These are phyloP conservation scores for Teratosphaeria zuluensis DNA, from an alignment of 2,329 filamentous ascomycete genomes.

Conservation along the genomic window DNA sequence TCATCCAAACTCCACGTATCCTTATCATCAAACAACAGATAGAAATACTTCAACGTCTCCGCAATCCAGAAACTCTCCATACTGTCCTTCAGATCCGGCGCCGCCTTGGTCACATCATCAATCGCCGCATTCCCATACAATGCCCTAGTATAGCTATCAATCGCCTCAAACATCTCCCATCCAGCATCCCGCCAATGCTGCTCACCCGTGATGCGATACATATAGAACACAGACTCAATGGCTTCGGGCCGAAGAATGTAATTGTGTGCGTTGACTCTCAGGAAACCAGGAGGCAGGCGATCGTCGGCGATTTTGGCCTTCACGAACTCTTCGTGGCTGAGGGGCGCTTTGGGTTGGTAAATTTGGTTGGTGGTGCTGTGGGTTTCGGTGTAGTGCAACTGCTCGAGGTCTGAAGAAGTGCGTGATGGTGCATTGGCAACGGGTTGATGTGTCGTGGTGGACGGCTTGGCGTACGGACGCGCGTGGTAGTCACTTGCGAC, in stretches of 20 bases:
- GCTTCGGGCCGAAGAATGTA: conserved; percentile 57
- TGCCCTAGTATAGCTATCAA: conserved; percentile 57
- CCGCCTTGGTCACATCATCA: conserved; percentile 46
- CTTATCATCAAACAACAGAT: conserved; percentile 65
- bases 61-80: conserved; percentile 74
- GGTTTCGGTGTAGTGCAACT: neutral
- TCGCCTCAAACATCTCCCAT: conserved; percentile 74
- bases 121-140: conserved; percentile 62
- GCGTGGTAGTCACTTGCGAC: neutral
- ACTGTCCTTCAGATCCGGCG: conserved; percentile 42
- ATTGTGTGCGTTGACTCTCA: conserved; percentile 26
- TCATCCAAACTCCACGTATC: conserved; percentile 57
- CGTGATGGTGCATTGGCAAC: neutral
- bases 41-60: conserved; percentile 90
- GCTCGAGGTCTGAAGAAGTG: neutral
- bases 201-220: conserved; percentile 83
- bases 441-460: neutral
- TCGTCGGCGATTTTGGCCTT: conserved; percentile 25
- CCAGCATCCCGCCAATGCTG: conserved; percentile 65
- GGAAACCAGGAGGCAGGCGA: conserved; percentile 32
- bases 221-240: conserved; percentile 80
- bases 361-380: neutral
- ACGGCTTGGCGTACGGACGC: neutral
- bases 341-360: conserved; percentile 7
- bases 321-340: conserved; percentile 23